Evolutionary conservation across 345 rosid species (phyloP), one percentile per base, ranked within the genome.

Genomic region (Trapa bicornis): DNA sequence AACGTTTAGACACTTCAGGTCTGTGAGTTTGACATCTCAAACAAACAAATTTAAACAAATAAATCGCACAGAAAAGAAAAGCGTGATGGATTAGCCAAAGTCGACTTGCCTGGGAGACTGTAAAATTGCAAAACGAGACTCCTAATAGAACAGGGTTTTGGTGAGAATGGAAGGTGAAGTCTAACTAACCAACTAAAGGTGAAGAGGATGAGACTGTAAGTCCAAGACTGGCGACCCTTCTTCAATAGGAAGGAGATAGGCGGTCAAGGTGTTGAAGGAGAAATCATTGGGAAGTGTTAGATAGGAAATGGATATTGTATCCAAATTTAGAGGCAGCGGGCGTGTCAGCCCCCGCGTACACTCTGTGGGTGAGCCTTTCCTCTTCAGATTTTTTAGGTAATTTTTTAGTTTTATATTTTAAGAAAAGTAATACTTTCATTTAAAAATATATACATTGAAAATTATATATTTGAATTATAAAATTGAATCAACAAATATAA

Each of bases 321-420:
- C 37, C 60, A 14, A 68, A 68, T 58, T 68, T 41, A 47, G 71
- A 36, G 47, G 36, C 67, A 65, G 65, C 43, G 68, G 45, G 69
- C 2, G 65, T 63, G 72, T 69, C 60, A 33, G 71, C 61, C 57
- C 48, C 42, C 43, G 47, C 38, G 65, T 61, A 61, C 65, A n/a
- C 65, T 3, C 17, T 35, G 48, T 11, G 38, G 2, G 5, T 61
- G 65, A 61, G 65, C 41, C 57, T 68, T 73, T 75, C 69, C 71
- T 71, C 78, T 73, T 70, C 76, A 22, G 29, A 22, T 22, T 22
- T 22, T 22, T 22, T 22, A 22, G 29, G 29, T 22, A 22, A 22
- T 22, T 22, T 22, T 22, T 22, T 22, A 22, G 29, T 22, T 22
- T 22, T 22, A 22, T 22, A 22, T 22, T 22, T 22, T 22, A 22